Percentiles rank a stretch among this genome's conserved stretches.
Conservation (phyloP, 2,329 filamentous ascomycete species). For the Paracoccidioides brasiliensis region DNA sequence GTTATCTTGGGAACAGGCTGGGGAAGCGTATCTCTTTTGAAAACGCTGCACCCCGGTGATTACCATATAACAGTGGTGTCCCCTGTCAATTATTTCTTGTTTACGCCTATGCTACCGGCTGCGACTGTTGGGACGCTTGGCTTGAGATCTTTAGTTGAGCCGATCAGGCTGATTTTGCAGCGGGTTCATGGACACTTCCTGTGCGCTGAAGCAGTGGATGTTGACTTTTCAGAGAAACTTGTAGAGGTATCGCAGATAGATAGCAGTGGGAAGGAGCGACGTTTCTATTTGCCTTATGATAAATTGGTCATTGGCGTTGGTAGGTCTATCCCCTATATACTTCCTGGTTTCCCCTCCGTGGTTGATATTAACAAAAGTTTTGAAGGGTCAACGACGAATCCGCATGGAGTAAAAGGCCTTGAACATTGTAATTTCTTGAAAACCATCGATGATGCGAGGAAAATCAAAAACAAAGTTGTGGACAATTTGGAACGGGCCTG, state of each 20-base stretch:
- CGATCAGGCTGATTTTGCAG: conserved; percentile 70
- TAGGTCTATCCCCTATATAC: conserved; percentile 20
- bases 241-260: conserved; percentile 72
- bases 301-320: conserved; percentile 86
- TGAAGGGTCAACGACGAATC: conserved; percentile 69
- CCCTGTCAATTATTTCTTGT: conserved; percentile 91
- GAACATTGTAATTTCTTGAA: conserved; percentile 93
- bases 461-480: conserved; percentile 78
- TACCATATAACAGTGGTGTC: conserved; percentile 95
- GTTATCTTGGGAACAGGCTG: conserved; percentile 90
- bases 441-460: conserved; percentile 80
- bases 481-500: conserved; percentile 83
- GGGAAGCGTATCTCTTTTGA: conserved; percentile 85
- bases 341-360: not conserved
- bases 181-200: conserved; percentile 78
- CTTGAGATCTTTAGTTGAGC: conserved; percentile 80
- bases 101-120: conserved; percentile 94
- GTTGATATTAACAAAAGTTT: conserved; percentile 2
- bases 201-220: conserved; percentile 71
- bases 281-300: conserved; percentile 94
- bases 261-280: conserved; percentile 54
- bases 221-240: conserved; percentile 83
- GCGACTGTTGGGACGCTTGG: conserved; percentile 94
- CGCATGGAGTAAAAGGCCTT: conserved; percentile 88
- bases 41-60: conserved; percentile 76